Evolutionary conservation across 768 basidiomycete genomes (phyloP).

Genomic region (Omphalotus guepiniiformis): DNA sequence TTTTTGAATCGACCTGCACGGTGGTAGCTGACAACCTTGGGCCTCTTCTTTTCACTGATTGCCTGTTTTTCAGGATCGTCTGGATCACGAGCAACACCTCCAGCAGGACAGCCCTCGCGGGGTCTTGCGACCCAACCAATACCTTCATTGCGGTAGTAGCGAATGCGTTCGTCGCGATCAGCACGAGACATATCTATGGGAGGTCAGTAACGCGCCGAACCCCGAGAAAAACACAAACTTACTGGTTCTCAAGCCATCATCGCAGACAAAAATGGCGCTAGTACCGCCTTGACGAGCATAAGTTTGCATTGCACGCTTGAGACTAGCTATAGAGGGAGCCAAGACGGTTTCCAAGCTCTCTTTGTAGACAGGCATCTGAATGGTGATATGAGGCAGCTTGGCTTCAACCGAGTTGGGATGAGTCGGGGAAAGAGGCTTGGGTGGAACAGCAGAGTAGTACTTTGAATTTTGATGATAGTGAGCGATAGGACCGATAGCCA

Average conservation of each 20-base stretch:
- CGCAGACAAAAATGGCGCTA: slow-evolving; percentile 71
- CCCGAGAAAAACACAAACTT: no score
- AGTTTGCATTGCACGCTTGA: slow-evolving; percentile 84
- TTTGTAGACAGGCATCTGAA: slow-evolving; percentile 87
- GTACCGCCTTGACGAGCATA: slow-evolving; percentile 84
- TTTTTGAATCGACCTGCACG: slow-evolving; percentile 90
- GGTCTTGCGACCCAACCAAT: slow-evolving; percentile 84
- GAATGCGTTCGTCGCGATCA: slow-evolving; percentile 59
- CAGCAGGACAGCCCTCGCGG: slow-evolving; percentile 45
- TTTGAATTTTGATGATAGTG: slow-evolving; percentile 74
- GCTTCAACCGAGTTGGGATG: slow-evolving; percentile 23
- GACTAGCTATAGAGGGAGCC: slow-evolving; percentile 65
- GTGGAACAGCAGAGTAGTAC: slow-evolving; percentile 71
- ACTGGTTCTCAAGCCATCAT: slow-evolving; percentile 58
- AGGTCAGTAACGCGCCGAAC: no score
- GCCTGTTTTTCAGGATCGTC: slow-evolving; percentile 47
- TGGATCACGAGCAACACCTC: slow-evolving; percentile 64
- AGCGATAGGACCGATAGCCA: slow-evolving; percentile 77
- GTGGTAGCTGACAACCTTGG: slow-evolving; percentile 32
- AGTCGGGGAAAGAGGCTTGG: slow-evolving; percentile 42
- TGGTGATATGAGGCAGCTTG: slow-evolving; percentile 67
- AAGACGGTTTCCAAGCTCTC: slow-evolving; percentile 68
- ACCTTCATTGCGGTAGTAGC: slow-evolving; percentile 67
- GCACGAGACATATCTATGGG: slow-evolving; percentile 46
- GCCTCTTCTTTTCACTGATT: neutral